A percentile compares a stretch with the other conserved stretches of the same genome.
Evolutionary conservation across 2,329 filamentous ascomycete species (phyloP).

Genomic region (Penicillium sp.): DNA sequence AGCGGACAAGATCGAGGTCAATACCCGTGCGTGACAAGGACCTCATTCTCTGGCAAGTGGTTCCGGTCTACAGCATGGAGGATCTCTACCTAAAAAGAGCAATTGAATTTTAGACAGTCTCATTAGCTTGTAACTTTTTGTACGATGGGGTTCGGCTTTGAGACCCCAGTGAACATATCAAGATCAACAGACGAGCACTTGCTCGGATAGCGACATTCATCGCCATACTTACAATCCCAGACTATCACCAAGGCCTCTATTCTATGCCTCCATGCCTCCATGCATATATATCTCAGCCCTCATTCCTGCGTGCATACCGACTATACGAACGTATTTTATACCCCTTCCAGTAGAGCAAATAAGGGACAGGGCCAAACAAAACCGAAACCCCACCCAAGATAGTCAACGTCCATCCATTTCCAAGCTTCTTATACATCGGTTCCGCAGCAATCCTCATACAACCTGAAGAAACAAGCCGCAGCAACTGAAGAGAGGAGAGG

Average conservation of each 20-base stretch:
- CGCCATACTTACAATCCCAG: background rate
- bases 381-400: constrained; percentile 39
- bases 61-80: no score
- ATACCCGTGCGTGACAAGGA: no score
- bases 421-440: constrained; percentile 41
- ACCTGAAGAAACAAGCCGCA: constrained; percentile 40
- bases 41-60: no score
- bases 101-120: no score
- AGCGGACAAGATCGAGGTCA: no score
- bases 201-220: background rate
- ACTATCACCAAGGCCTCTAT: background rate
- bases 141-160: no score
- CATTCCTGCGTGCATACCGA: constrained; percentile 8
- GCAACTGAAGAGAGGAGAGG: constrained; percentile 42
- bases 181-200: background rate
- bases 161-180: background rate
- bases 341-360: constrained; percentile 39
- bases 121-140: no score
- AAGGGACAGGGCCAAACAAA: constrained; percentile 45
- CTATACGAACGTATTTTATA: constrained; percentile 16
- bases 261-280: background rate
- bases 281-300: background rate
- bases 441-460: constrained; percentile 35
- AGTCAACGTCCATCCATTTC: constrained; percentile 41
- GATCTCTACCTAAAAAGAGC: no score